A percentile compares a stretch with the other conserved stretches of the same genome.
Evolutionary conservation across 768 basidiomycete species (phyloP).

Genomic region (Kwoniella dendrophila): DNA sequence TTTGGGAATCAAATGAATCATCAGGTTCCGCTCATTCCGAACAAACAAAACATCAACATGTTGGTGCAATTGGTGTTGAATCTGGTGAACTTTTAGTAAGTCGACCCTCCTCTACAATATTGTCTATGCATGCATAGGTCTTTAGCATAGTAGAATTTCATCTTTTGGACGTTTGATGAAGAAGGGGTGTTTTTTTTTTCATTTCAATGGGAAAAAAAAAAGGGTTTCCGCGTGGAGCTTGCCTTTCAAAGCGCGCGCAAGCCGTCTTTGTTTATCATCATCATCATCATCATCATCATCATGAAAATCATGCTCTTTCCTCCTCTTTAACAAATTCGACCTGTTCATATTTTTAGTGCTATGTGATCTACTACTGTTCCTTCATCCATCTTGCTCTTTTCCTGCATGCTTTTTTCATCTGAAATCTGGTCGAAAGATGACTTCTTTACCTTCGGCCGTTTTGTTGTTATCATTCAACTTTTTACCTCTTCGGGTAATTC

Average conservation of each 20-base stretch:
- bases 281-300: not conserved
- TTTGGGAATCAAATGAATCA: conserved; percentile 40
- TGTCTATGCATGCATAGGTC: conserved; percentile 35
- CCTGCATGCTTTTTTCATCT: conserved; percentile 1
- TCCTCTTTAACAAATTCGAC: not conserved
- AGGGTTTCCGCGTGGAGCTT: conserved; percentile 15
- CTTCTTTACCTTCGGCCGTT: not conserved
- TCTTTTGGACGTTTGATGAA: conserved; percentile 2
- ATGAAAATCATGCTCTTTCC: too few relatives aligned
- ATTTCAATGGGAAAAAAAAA: not conserved
- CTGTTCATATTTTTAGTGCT: not conserved
- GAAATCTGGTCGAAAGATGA: not conserved
- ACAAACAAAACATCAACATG: conserved; percentile 46
- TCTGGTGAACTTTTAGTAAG: conserved; percentile 48
- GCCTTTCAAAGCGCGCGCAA: conserved; percentile 5
- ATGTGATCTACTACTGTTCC: not conserved
- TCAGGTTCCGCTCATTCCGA: conserved; percentile 19
- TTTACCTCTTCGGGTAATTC: conserved; percentile 20
- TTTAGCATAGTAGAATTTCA: conserved; percentile 8
- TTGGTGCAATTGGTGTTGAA: conserved; percentile 50
- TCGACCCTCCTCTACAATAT: conserved; percentile 34
- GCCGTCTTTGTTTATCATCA: conserved; percentile 10
- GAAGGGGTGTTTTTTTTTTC: conserved; percentile 7
- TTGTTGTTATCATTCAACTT: conserved; percentile 10
- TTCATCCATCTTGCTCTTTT: not conserved